These are phyloP conservation scores for Boletus smithii DNA, from an alignment of 1,284 basidiomycete species.

Conservation along the genomic window DNA sequence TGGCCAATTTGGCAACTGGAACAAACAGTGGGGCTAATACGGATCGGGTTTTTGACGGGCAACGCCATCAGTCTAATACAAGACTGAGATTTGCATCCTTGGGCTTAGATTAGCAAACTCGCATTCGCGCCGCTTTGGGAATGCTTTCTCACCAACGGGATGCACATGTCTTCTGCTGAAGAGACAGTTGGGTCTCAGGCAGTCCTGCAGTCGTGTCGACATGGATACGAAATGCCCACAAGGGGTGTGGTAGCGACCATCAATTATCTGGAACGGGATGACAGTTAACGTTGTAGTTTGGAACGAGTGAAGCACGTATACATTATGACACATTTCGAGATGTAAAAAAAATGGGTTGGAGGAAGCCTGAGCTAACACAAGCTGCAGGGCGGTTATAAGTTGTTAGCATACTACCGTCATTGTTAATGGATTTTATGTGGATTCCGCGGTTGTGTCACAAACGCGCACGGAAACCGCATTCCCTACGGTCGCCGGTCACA, in stretches of 20 bases:
- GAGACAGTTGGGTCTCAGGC: slow-evolving; percentile 57
- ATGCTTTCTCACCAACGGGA: slow-evolving; percentile 44
- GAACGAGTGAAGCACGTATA: slow-evolving; percentile 37
- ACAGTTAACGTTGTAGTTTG: slow-evolving; percentile 2
- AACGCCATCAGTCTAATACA: slow-evolving; percentile 68
- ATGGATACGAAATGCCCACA: slow-evolving; percentile 77
- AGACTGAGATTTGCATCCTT: slow-evolving; percentile 57
- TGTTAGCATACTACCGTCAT: slow-evolving; percentile 17
- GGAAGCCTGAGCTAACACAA: slow-evolving; percentile 11
- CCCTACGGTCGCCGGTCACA: slow-evolving; percentile 33
- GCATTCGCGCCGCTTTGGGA: neutral
- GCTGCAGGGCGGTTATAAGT: slow-evolving; percentile 21
- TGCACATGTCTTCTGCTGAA: slow-evolving; percentile 69
- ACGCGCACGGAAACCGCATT: slow-evolving; percentile 42
- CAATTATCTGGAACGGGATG: slow-evolving; percentile 54
- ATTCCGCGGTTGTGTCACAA: slow-evolving; percentile 34
- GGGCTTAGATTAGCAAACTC: slow-evolving; percentile 18
- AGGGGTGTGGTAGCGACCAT: slow-evolving; percentile 68
- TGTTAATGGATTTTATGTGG: slow-evolving; percentile 32
- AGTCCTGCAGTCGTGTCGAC: slow-evolving; percentile 68
- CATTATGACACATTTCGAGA: slow-evolving; percentile 70
- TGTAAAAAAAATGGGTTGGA: slow-evolving; percentile 19
- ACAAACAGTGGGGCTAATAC: slow-evolving; percentile 61
- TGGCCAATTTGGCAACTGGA: slow-evolving; percentile 47
- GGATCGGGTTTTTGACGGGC: slow-evolving; percentile 70